Conservation (phyloP, 441 rosid species). For the Gossypium davidsonii region DNA sequence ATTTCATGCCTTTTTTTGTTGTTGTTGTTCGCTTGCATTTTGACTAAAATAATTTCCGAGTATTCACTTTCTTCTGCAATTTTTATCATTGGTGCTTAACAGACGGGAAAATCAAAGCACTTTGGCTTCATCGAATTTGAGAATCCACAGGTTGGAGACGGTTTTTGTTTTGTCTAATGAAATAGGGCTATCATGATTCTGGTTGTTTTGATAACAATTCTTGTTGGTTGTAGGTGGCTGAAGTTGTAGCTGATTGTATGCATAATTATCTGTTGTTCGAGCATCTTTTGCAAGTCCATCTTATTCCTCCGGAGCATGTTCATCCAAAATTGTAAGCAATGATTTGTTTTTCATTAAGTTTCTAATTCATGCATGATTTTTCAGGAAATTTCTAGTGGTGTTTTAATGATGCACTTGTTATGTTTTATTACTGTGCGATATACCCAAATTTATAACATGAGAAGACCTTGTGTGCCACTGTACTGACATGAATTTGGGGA, state of each 20-base stretch:
- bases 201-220: slow-evolving; percentile 1
- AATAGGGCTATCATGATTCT: not conserved
- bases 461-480: not conserved
- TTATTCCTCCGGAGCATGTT: slow-evolving; percentile 57
- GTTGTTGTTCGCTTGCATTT: not conserved
- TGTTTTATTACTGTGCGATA: not conserved
- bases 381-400: not conserved
- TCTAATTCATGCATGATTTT: not conserved
- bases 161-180: not conserved
- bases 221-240: slow-evolving; percentile 60
- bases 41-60: not conserved
- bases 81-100: slow-evolving; percentile 17
- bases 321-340: slow-evolving; percentile 71
- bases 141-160: slow-evolving; percentile 57
- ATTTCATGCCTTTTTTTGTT: not conserved
- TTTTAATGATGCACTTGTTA: not conserved
- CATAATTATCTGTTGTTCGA: slow-evolving; percentile 71
- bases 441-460: not conserved
- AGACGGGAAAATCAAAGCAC: slow-evolving; percentile 94
- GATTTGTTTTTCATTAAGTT: not conserved
- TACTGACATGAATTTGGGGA: not conserved
- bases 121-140: slow-evolving; percentile 81
- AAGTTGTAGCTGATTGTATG: slow-evolving; percentile 88
- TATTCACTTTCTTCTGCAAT: not conserved
- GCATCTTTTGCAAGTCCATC: slow-evolving; percentile 73